These are phyloP conservation scores for Dalbergia oliveri DNA, from an alignment of 306 rosid genomes.

Conservation along the genomic window DNA sequence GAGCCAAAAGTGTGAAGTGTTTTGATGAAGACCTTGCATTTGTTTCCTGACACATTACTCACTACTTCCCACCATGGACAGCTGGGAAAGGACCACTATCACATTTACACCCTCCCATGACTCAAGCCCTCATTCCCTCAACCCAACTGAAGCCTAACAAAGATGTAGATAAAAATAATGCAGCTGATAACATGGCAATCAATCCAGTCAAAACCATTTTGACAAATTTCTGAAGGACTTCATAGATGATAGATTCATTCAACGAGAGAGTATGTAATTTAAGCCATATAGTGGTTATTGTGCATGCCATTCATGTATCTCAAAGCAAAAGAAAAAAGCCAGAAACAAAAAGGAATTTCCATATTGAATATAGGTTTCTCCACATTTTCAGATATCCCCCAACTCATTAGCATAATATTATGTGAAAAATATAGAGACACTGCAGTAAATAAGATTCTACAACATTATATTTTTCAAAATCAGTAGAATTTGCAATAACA, in stretches of 20 bases:
- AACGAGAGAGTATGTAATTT: conserved; percentile 17
- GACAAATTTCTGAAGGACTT: conserved; percentile 13
- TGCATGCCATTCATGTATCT: conserved; percentile 24
- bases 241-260: background rate
- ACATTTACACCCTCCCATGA: conserved; percentile 36
- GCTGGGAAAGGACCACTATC: conserved; percentile 25
- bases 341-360: background rate
- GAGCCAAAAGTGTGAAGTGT: conserved; percentile 10
- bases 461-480: conserved; percentile 17
- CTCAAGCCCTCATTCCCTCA: background rate
- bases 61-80: background rate
- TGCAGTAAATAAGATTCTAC: conserved; percentile 20
- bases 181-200: conserved; percentile 22
- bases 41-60: background rate
- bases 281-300: conserved; percentile 14
- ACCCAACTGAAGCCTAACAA: conserved; percentile 29
- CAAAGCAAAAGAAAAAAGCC: background rate
- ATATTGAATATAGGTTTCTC: conserved; percentile 31
- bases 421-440: background rate
- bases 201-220: conserved; percentile 40
- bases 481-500: background rate
- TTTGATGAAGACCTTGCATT: conserved; percentile 9
- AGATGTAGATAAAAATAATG: conserved; percentile 26
- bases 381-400: conserved; percentile 27
- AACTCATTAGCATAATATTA: background rate